These are phyloP conservation scores for Emmonsiellopsis sp. DNA, from an alignment of 2,329 filamentous ascomycete genomes.

Conservation along the genomic window DNA sequence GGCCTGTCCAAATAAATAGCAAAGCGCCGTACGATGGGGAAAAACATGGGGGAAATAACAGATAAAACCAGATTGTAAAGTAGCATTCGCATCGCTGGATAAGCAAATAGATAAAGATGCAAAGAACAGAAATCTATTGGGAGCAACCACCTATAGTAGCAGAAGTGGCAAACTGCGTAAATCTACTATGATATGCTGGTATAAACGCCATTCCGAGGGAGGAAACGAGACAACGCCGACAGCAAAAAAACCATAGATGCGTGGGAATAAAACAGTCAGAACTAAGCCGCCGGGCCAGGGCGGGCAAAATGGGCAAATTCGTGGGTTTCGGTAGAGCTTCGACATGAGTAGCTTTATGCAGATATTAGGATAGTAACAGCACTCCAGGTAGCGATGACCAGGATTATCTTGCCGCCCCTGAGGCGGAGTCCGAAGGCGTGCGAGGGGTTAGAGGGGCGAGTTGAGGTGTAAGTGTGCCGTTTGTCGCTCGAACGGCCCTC, in stretches of 20 bases:
- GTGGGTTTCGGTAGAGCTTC: background rate
- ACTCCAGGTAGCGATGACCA: background rate
- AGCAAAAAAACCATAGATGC: background rate
- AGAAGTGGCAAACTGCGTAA: background rate
- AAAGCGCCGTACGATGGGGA: background rate
- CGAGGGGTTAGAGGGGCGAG: background rate
- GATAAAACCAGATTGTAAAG: background rate
- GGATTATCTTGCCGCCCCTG: background rate
- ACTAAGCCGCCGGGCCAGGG: background rate
- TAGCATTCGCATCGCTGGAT: background rate
- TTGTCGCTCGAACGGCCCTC: background rate
- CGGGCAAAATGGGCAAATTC: background rate
- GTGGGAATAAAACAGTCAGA: background rate
- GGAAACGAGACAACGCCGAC: background rate
- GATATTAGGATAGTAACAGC: background rate
- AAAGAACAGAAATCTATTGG: constrained; percentile 1
- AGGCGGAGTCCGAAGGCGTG: background rate
- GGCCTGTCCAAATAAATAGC: background rate
- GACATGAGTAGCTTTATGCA: background rate
- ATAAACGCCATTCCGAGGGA: background rate
- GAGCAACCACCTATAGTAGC: background rate
- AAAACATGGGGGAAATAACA: background rate
- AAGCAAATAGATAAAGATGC: background rate
- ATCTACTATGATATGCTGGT: background rate
- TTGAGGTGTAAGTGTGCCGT: background rate